Base-by-base conservation (phyloP, 768 basidiomycete species). In the Amanita rimosa region DNA sequence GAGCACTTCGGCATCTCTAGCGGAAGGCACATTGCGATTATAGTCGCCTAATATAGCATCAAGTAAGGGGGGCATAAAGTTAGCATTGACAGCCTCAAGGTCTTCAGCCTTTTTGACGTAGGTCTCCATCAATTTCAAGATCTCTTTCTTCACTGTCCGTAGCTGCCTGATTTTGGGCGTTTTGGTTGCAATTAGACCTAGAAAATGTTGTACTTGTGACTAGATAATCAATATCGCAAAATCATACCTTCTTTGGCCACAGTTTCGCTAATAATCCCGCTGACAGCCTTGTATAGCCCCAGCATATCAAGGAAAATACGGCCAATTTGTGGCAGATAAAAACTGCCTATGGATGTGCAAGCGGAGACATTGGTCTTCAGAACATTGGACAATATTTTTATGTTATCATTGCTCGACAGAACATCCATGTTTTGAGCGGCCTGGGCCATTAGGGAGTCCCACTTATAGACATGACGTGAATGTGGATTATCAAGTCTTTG, bases 1-100 rank as follows among this genome's bases (percentile, higher is more conserved):
- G 51, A 99, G 69, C 0, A 99, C 96, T 63, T 98, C 96, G 2
- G 96, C 94, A 59, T 99, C 96, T 49, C 96, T 72, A 7, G 96
- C 92, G 19, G 83, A 76, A 2, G 96, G 85, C 0, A 96, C 89
- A 62, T 98, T 98, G 51, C 86, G 82, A 61, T 79, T 86, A 68
- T 99, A 99, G 64, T 99, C 96, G 34, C 89, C 92, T n/a, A 99
- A 79, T 47, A 98, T 93, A 36, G 96, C 94, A 57, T 99, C 96
- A 39, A 99, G 73, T 44, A 99, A 69, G 19, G 90, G 91, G 16
- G 96, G 96, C 65, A 98, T 94, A 60, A 98, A 83, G 59, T 84
- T 93, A 55, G 64, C 70, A 63, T 95, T 97, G 44, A 97, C 90
- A 10, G 86, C 78, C 44, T 98, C 95, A 29, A 96, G 74, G 59